Base-by-base conservation (phyloP, 2,329 filamentous ascomycete species). In the Penicillium palitans region DNA sequence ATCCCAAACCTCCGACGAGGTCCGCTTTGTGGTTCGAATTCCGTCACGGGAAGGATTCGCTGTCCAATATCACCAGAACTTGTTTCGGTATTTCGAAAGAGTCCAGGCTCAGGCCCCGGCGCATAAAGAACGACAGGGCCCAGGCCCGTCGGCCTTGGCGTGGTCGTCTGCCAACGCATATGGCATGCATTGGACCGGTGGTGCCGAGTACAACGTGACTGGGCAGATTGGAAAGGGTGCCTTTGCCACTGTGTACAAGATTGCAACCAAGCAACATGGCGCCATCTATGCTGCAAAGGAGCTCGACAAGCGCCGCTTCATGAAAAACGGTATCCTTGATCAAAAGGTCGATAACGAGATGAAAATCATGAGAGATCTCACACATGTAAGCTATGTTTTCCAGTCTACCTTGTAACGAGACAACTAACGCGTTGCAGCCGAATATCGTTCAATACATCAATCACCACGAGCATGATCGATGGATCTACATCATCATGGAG, bases 401-500 rank as follows among this genome's bases (percentile, higher is more conserved):
- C 29, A 8, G 21, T 17, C 17, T 6, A 29, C 29, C 6, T 39
- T 44, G 46, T n/a, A 12, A 48, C 35, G 4, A n/a, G 24, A 47
- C 40, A 27, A 44, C 59, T 62, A 41, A 68, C 58, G 21, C 46
- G 53, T 35, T 13, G 13, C 33, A 91, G 88, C 84, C 87, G 2
- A 93, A 98, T 68, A 93, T 99, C 67, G 93, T 99, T 42, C 86
- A 90, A 63, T 99, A 95, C 70, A 86, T 96, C 55, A 92, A 96
- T 67, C 90, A 95, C 70, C 84, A 95, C 65, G 92, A 96, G 64
- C 88, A 90, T 79, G 85, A 90, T 40, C 81, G 74, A n/a, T 82
- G 92, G 71, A 82, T 97, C 5, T 93, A 97, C 72, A 96, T 99
- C 74, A 93, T 98, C 72, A 99, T 99, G 95, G 95, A 99, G 70